Evolutionary conservation across 306 rosid genomes (phyloP), one percentile per base, ranked within the genome.

Genomic region (Arachis hypogaea): DNA sequence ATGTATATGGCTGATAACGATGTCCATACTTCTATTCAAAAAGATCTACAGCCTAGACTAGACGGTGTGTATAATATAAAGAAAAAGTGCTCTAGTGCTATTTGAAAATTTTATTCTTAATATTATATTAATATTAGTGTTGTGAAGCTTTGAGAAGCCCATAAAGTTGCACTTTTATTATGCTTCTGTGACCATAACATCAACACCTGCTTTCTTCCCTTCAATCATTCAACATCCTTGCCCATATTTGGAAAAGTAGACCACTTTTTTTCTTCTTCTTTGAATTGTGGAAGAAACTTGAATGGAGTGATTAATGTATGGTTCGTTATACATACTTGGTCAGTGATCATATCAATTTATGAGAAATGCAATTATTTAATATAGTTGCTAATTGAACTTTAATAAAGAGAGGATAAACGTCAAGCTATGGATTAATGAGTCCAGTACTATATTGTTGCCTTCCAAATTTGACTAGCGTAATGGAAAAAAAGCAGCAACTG

Each of bases 201-300:
- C 44, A 33, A 36, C 66, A 4, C 38, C 4, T 10, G 1, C 76
- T 59, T 71, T 50, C 65, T 52, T 52, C 59, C 51, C 68, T 59
- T 64, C 80, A 82, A 82, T 78, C 83, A 69, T 74, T 82, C 52
- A 78, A 28, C 61, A 11, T n/a, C 61, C 7, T 55, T 28, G 63
- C 69, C 67, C 42, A n/a, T 56, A 16, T 51, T 59, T 11, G 51
- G 61, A 55, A 62, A 78, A 44, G 16, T 14, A 43, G 22, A 2
- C 0, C 11, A 22, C 62, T 18, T 4, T 3, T 50, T 11, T 36
- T 50, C 5, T n/a, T 71, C 2, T 1, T 38, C 16, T 50, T 67
- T 65, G 30, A 64, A 43, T 28, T 74, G 12, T 1, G 3, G n/a
- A 3, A 49, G 0, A 3, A 49, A 49, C 14, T 49, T 49, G 18